These are phyloP conservation scores for Grifola frondosa DNA, from an alignment of 1,284 basidiomycete genomes.

Conservation along the genomic window DNA sequence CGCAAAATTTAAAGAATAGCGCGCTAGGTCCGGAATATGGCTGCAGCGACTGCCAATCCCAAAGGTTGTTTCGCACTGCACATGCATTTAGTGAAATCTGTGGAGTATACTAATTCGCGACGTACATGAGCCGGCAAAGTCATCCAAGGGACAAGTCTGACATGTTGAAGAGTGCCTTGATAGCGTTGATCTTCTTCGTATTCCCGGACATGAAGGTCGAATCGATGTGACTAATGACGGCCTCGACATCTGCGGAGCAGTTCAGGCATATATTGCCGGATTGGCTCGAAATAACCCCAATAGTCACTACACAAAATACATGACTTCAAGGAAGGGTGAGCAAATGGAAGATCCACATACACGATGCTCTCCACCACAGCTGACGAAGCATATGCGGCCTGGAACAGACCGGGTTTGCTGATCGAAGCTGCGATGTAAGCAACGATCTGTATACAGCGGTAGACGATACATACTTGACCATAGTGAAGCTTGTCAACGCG, in stretches of 20 bases:
- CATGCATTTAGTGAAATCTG: background rate
- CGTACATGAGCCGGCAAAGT: slow-evolving; percentile 61
- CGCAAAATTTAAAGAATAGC: slow-evolving; percentile 66
- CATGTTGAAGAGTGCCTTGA: slow-evolving; percentile 63
- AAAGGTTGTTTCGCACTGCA: slow-evolving; percentile 53
- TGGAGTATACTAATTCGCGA: background rate
- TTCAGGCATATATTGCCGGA: slow-evolving; percentile 70
- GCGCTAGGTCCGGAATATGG: slow-evolving; percentile 40
- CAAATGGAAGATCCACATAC: slow-evolving; percentile 33
- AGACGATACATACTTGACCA: slow-evolving; percentile 53
- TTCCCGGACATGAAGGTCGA: slow-evolving; percentile 47
- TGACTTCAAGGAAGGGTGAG: background rate
- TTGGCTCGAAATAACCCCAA: slow-evolving; percentile 72
- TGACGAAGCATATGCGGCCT: slow-evolving; percentile 69
- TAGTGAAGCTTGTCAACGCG: slow-evolving; percentile 68
- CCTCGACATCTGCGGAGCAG: slow-evolving; percentile 69
- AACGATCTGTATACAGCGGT: background rate
- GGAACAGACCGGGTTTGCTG: slow-evolving; percentile 67
- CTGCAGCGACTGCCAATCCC: slow-evolving; percentile 57
- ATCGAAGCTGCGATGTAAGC: background rate
- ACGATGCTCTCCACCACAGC: slow-evolving; percentile 68
- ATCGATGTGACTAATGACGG: slow-evolving; percentile 65
- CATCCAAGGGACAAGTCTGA: slow-evolving; percentile 56
- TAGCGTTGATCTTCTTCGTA: slow-evolving; percentile 42
- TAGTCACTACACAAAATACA: slow-evolving; percentile 38